These are phyloP conservation scores for Myxozyma sirexii DNA, from an alignment of 805 yeast genomes.

Conservation along the genomic window DNA sequence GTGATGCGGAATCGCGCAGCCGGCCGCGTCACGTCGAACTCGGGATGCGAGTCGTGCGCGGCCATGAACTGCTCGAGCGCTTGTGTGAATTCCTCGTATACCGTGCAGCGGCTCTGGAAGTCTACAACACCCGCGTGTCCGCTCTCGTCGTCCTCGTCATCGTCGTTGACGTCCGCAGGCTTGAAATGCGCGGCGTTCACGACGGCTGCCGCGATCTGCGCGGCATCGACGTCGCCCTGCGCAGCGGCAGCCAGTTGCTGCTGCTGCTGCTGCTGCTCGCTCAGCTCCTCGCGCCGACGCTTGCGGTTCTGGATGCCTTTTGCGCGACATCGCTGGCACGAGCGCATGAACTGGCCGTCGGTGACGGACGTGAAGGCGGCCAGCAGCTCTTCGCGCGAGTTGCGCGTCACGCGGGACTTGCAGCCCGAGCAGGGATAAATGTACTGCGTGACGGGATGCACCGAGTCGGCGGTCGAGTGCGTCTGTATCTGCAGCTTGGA, in stretches of 20 bases:
- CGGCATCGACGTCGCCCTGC: conserved; percentile 3
- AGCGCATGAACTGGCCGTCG: conserved; percentile 34
- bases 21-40: conserved; percentile 16
- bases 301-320: conserved; percentile 31
- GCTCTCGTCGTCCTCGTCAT: conserved; percentile 25
- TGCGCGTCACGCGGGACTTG: conserved; percentile 30
- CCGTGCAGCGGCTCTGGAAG: conserved; percentile 18
- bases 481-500: conserved; percentile 28
- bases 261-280: conserved; percentile 10
- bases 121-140: conserved; percentile 15
- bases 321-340: conserved; percentile 30
- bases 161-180: conserved; percentile 1
- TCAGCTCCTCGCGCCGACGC: conserved; percentile 23
- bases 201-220: conserved; percentile 11
- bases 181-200: conserved; percentile 1
- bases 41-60: conserved; percentile 28
- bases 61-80: conserved; percentile 21
- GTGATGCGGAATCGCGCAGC: conserved; percentile 28
- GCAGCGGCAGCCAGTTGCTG: neutral
- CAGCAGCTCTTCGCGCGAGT: conserved; percentile 27
- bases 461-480: conserved; percentile 13
- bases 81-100: conserved; percentile 19
- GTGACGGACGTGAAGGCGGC: conserved; percentile 29
- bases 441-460: conserved; percentile 27
- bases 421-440: conserved; percentile 33